Evolutionary conservation across 257 asterid species (phyloP), one percentile per base, ranked within the genome.

Genomic region (Knoxia roxburghii): DNA sequence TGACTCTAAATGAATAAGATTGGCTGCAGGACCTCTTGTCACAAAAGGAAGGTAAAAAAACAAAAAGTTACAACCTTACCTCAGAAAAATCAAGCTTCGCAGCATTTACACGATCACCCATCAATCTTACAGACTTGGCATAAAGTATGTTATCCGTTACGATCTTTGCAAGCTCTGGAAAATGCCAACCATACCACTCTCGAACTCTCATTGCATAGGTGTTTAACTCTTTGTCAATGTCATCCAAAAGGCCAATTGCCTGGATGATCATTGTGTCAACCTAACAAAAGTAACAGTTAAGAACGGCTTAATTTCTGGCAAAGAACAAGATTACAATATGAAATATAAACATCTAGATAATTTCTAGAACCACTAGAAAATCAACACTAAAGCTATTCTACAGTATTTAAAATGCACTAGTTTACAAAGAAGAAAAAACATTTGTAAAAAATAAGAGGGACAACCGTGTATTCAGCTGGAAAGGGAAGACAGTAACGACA

Each of bases 161-260:
- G 53, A 91, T 91, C 90, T 91, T 91, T 17, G 95, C 95, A 59
- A 91, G 96, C 78, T 91, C 96, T 0, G 96, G 98, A 50, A 91
- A 91, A 82, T 91, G 98, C 98, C 96, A 91, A 35, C 97, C 97
- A 37, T 86, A 88, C 97, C 98, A 91, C 77, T 91, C 96, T 65
- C 96, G 81, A 39, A 91, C 98, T 79, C 98, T 85, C 98, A 91
- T 91, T 10, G 95, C 98, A 77, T 91, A 91, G 2, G 95, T 87
- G 65, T 91, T 89, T 67, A 91, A 78, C 84, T 91, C 98, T 77
- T 91, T 91, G 79, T 91, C 98, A 63, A 91, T 94, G 72, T 91
- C 96, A 76, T 91, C 96, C 82, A 91, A 77, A 83, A 91, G 85
- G 83, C 96, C 69, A 67, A 91, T 91, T 64, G 96, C 98, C 76